These are phyloP conservation scores for Candida montana DNA, from an alignment of 805 yeast genomes.

Conservation along the genomic window DNA sequence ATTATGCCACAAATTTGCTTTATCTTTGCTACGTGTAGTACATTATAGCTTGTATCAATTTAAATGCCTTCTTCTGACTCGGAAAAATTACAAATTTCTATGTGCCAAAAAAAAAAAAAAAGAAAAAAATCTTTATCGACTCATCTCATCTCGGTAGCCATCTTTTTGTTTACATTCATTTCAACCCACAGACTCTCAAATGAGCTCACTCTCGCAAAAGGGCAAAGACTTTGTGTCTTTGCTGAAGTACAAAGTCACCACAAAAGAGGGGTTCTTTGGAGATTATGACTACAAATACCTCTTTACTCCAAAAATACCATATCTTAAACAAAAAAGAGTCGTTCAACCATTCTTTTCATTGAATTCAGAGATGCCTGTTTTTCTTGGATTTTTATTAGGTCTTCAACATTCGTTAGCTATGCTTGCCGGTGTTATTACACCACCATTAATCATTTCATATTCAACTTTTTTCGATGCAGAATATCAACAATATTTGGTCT, in stretches of 20 bases:
- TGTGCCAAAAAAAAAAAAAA: too few relatives aligned
- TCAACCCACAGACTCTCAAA: not conserved
- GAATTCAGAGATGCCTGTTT: slow-evolving; percentile 71
- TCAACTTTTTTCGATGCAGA: slow-evolving; percentile 54
- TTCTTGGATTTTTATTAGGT: slow-evolving; percentile 72
- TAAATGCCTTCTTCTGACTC: too few relatives aligned
- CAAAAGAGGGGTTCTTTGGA: slow-evolving; percentile 80
- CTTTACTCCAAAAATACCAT: slow-evolving; percentile 79
- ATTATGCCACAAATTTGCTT: too few relatives aligned
- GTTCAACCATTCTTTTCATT: slow-evolving; percentile 80
- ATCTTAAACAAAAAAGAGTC: slow-evolving; percentile 38
- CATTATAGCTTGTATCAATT: too few relatives aligned
- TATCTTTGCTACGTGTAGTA: too few relatives aligned
- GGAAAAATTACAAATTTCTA: too few relatives aligned
- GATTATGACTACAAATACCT: slow-evolving; percentile 77
- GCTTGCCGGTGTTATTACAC: slow-evolving; percentile 88
- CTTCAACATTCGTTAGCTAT: slow-evolving; percentile 84
- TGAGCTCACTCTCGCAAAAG: not conserved
- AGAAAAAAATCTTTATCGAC: not conserved
- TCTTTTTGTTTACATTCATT: not conserved
- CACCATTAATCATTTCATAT: slow-evolving; percentile 68
- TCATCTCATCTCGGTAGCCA: not conserved
- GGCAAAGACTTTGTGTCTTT: not conserved
- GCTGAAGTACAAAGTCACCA: slow-evolving; percentile 34
- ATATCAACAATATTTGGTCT: slow-evolving; percentile 57